phyloP scores from a whole-genome alignment of 495 filamentous ascomycete species.

The Pseudotulostoma volvatum region DNA sequence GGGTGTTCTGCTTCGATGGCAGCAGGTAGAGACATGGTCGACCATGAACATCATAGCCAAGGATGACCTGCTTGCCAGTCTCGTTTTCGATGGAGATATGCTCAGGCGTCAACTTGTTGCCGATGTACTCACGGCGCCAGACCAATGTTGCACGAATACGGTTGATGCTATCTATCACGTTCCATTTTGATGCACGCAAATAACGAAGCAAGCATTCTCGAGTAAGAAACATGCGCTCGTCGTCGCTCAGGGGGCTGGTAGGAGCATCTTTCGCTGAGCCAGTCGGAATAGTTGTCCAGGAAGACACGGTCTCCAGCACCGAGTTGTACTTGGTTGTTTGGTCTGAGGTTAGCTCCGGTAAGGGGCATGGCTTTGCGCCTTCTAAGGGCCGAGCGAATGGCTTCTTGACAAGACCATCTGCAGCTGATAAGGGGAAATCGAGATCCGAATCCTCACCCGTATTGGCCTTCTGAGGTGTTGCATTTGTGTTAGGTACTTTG shows the following conservation, averaged over 20 bases:
- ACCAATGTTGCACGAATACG: conserved; percentile 62
- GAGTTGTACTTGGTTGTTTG: conserved; percentile 69
- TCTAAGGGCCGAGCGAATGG: conserved; percentile 52
- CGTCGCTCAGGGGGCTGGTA: conserved; percentile 49
- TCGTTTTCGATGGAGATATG: conserved; percentile 82
- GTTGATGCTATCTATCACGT: conserved; percentile 52
- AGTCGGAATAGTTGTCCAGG: conserved; percentile 55
- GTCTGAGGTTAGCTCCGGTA: conserved; percentile 46
- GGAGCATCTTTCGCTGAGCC: conserved; percentile 41
- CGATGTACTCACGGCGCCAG: conserved; percentile 81
- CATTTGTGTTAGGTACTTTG: too few species aligned
- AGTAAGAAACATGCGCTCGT: conserved; percentile 79
- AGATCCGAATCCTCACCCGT: conserved; percentile 12
- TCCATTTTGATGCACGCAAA: conserved; percentile 87
- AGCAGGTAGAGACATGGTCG: conserved; percentile 80
- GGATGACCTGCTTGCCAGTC: conserved; percentile 81
- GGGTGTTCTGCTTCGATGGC: conserved; percentile 82
- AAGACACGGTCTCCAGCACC: conserved; percentile 47
- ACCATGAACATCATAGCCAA: conserved; percentile 71
- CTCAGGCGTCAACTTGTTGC: conserved; percentile 57
- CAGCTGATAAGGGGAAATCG: conserved; percentile 28
- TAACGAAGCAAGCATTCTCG: conserved; percentile 85
- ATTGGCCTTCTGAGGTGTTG: too few species aligned
- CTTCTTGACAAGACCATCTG: conserved; percentile 40
- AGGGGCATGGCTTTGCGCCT: conserved; percentile 33